Conservation (phyloP, 2,329 filamentous ascomycete genomes). For the Pseudopyrenochaeta lycopersici region DNA sequence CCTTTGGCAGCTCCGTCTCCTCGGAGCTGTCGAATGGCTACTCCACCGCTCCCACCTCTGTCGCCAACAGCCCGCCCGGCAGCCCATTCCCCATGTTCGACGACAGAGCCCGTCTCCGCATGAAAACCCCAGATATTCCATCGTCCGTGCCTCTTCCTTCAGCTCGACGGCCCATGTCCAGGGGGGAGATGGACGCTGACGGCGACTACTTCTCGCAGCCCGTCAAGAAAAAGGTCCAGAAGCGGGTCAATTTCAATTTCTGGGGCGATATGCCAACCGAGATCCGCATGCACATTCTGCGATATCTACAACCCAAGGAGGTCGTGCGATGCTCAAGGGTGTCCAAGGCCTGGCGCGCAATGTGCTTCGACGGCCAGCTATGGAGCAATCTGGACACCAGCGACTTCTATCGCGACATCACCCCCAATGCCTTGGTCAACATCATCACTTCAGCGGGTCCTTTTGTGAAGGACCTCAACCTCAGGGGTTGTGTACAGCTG, state of each 20-base stretch:
- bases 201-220: slow-evolving; percentile 59
- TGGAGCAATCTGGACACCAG: slow-evolving; percentile 86
- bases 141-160: slow-evolving; percentile 70
- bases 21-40: slow-evolving; percentile 66
- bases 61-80: slow-evolving; percentile 56
- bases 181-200: slow-evolving; percentile 49
- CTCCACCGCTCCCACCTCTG: slow-evolving; percentile 65
- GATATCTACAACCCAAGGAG: slow-evolving; percentile 80
- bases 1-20: slow-evolving; percentile 63
- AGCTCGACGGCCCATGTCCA: slow-evolving; percentile 64
- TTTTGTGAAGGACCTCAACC: slow-evolving; percentile 89
- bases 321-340: slow-evolving; percentile 80
- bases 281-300: slow-evolving; percentile 79
- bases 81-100: slow-evolving; percentile 56
- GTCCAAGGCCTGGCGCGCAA: slow-evolving; percentile 78
- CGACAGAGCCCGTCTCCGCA: slow-evolving; percentile 64
- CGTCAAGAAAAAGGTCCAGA: slow-evolving; percentile 46
- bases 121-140: slow-evolving; percentile 62
- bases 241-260: slow-evolving; percentile 66
- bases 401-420: slow-evolving; percentile 87
- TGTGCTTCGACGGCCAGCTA: slow-evolving; percentile 94
- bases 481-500: slow-evolving; percentile 90
- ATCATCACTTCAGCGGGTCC: slow-evolving; percentile 87
- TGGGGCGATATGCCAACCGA: slow-evolving; percentile 86
- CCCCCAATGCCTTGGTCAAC: slow-evolving; percentile 81